Percentiles rank a stretch among this genome's conserved stretches.
Conservation (phyloP, 2,329 filamentous ascomycete species). For the Dichotomopilus funicola region DNA sequence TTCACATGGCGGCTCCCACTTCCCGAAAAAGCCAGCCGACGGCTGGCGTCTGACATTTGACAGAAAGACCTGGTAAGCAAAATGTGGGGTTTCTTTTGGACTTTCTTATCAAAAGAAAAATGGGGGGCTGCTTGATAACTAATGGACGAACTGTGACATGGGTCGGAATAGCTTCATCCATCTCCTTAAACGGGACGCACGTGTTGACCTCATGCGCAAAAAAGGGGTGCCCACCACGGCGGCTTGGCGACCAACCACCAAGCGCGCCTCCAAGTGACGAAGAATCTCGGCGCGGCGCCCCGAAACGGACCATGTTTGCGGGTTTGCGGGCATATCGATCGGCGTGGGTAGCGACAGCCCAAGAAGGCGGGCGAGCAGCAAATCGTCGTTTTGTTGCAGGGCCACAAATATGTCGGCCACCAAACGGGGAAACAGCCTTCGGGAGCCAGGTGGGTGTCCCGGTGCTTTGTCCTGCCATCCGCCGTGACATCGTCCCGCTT, state of each 20-base stretch:
- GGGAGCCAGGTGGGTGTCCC: conserved; percentile 2
- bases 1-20: not conserved
- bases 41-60: not conserved
- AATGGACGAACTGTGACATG: not conserved
- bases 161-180: conserved; percentile 8
- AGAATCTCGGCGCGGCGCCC: too few species aligned
- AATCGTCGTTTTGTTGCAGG: conserved; percentile 12
- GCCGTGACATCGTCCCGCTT: not conserved
- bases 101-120: not conserved
- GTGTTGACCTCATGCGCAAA: not conserved
- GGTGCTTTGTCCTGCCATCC: not conserved
- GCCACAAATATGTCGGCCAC: conserved; percentile 18
- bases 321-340: not conserved
- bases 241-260: too few species aligned
- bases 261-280: too few species aligned
- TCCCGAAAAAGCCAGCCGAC: not conserved
- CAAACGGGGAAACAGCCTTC: conserved; percentile 16
- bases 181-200: not conserved
- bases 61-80: not conserved
- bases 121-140: not conserved
- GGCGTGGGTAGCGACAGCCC: conserved; percentile 13
- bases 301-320: not conserved
- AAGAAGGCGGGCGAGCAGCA: conserved; percentile 12
- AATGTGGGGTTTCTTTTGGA: not conserved
- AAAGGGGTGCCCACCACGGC: not conserved